Evolutionary conservation across 441 rosid species (phyloP).

Genomic region (Aleurites moluccanus): DNA sequence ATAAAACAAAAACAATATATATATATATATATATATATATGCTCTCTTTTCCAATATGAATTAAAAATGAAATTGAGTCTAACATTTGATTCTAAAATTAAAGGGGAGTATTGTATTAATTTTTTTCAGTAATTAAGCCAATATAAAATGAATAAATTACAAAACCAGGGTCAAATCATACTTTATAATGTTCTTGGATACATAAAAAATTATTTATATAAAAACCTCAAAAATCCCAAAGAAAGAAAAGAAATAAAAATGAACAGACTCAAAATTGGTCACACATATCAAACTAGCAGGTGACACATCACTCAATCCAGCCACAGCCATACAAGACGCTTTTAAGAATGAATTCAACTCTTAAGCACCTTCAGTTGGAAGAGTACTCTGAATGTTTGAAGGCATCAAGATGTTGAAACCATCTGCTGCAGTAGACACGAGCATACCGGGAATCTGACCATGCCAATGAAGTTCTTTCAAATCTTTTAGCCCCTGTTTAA

Average conservation of each 20-base stretch:
- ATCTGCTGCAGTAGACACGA: slow-evolving; percentile 76
- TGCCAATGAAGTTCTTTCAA: slow-evolving; percentile 98
- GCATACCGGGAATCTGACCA: slow-evolving; percentile 85
- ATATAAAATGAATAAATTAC: too few relatives aligned
- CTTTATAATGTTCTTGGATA: too few relatives aligned
- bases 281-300: background rate
- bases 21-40: too few relatives aligned
- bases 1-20: too few relatives aligned
- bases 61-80: too few relatives aligned
- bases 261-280: background rate
- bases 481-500: slow-evolving; percentile 86
- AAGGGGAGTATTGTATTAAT: too few relatives aligned
- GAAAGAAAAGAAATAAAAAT: background rate
- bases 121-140: too few relatives aligned
- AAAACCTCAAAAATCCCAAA: background rate
- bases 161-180: too few relatives aligned
- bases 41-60: too few relatives aligned
- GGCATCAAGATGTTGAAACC: slow-evolving; percentile 96
- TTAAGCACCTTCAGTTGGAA: slow-evolving; percentile 61
- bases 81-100: too few relatives aligned
- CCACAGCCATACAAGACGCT: background rate
- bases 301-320: background rate
- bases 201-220: too few relatives aligned
- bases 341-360: background rate
- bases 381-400: slow-evolving; percentile 77